Percentiles rank a stretch among this genome's conserved stretches.
These are phyloP conservation scores for Pseudogymnoascus sp. DNA, from an alignment of 2,329 filamentous ascomycete genomes.

Conservation along the genomic window DNA sequence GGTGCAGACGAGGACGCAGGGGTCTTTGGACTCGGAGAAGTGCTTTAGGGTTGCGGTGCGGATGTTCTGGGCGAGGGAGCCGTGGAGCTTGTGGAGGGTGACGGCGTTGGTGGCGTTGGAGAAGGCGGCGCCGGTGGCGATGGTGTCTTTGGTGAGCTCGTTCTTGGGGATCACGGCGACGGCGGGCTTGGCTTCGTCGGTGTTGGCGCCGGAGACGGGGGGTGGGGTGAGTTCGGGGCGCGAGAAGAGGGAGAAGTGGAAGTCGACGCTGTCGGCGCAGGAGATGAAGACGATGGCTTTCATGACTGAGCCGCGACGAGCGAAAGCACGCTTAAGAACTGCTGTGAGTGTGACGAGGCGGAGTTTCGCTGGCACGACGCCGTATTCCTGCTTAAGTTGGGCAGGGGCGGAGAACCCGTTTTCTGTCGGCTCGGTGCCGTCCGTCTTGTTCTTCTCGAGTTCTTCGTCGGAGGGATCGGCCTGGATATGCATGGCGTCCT, in stretches of 20 bases:
- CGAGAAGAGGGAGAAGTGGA: slow-evolving; percentile 79
- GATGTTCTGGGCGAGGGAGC: slow-evolving; percentile 78
- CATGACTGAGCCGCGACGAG: slow-evolving; percentile 83
- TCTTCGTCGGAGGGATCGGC: slow-evolving; percentile 46
- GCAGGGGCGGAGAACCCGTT: slow-evolving; percentile 71
- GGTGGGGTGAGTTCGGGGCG: slow-evolving; percentile 18
- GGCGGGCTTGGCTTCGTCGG: slow-evolving; percentile 26
- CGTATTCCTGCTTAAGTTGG: slow-evolving; percentile 87
- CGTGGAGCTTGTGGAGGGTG: slow-evolving; percentile 79
- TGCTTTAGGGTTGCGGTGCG: slow-evolving; percentile 78
- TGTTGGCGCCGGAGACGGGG: slow-evolving; percentile 2
- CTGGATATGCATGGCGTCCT: slow-evolving; percentile 82
- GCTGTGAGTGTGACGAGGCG: slow-evolving; percentile 81
- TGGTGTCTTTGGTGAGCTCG: slow-evolving; percentile 45
- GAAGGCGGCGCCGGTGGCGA: slow-evolving; percentile 62
- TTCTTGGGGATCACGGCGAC: slow-evolving; percentile 23
- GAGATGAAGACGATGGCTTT: slow-evolving; percentile 96
- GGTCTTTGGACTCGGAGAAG: slow-evolving; percentile 65
- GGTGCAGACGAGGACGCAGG: slow-evolving; percentile 81
- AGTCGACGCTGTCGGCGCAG: slow-evolving; percentile 93
- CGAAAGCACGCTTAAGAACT: slow-evolving; percentile 78
- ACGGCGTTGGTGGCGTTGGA: slow-evolving; percentile 70
- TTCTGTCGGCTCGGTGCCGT: slow-evolving; percentile 36
- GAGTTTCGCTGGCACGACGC: slow-evolving; percentile 80
- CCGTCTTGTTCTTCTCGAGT: slow-evolving; percentile 42